Conservation (phyloP, 306 rosid species). For the Pachyrhizus erosus region DNA sequence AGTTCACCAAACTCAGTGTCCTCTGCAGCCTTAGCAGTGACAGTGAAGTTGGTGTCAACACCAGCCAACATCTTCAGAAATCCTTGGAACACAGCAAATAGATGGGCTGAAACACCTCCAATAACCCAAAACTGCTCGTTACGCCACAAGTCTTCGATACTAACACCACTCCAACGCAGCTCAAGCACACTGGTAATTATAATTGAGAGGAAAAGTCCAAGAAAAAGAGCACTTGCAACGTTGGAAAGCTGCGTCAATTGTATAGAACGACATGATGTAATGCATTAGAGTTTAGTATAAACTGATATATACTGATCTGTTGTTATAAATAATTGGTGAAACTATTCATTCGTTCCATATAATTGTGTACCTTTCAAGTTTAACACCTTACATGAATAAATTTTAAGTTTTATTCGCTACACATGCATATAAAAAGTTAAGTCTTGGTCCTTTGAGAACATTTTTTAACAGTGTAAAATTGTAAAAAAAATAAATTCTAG, state of each 20-base stretch:
- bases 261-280: background rate
- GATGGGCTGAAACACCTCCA: slow-evolving; percentile 97
- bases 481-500: too few relatives aligned
- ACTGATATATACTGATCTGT: background rate
- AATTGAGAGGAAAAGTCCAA: slow-evolving; percentile 93
- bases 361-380: too few relatives aligned
- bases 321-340: background rate
- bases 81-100: slow-evolving; percentile 99
- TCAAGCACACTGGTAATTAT: slow-evolving; percentile 84
- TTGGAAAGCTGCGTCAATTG: slow-evolving; percentile 78
- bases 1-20: slow-evolving; percentile 88
- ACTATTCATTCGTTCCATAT: too few relatives aligned
- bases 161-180: slow-evolving; percentile 95
- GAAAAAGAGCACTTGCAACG: slow-evolving; percentile 87
- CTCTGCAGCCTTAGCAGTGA: slow-evolving; percentile 88
- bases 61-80: slow-evolving; percentile 92
- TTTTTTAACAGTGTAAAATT: too few relatives aligned
- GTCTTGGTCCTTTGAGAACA: too few relatives aligned
- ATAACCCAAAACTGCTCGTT: slow-evolving; percentile 99
- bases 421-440: too few relatives aligned
- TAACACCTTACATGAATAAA: too few relatives aligned
- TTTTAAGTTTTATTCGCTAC: too few relatives aligned
- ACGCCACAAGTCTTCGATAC: slow-evolving; percentile 91
- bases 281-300: slow-evolving; percentile 19
- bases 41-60: slow-evolving; percentile 93